Evolutionary conservation across 2,329 filamentous ascomycete genomes (phyloP), one percentile per base, ranked within the genome.

Genomic region (Verticillium klebahnii): DNA sequence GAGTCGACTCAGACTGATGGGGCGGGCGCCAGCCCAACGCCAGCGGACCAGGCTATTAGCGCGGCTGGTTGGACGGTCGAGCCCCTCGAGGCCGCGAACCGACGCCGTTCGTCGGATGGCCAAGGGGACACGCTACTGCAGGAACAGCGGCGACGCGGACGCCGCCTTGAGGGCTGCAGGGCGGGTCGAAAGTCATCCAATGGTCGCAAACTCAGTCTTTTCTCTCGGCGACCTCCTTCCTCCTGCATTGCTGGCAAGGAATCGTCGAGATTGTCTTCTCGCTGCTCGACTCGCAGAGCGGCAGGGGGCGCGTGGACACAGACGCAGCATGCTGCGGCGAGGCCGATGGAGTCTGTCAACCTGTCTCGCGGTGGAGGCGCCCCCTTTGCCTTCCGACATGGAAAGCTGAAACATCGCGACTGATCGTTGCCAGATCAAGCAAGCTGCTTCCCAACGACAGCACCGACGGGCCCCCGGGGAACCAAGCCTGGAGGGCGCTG

Each of bases 91-190:
- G 45, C 45, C 45, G 45, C 45, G 19, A 50, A 25, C 45, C 45
- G 45, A 25, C 45, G 12, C 45, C 45, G 45, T 50, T 25, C 19
- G 45, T 50, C 45, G 45, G 45, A 50, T 25, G 45, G 9, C 7
- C 5, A 50, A 23, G n/a, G 60, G 55, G 61, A 17, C 57, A 58
- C 62, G 57, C 62, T 62, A 65, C 60, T 65, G 60, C 62, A 65
- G 60, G 63, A 58, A 64, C 63, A 60, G 50, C 57, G 12, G 57
- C 45, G 45, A n/a, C 23, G 45, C 45, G 45, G 45, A 23, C n/a
- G 45, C 23, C 45, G 45, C 45, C 45, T 23, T 12, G 19, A 23
- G n/a, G 40, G 45, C 45, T 19, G 17, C 45, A 50, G n/a, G 8
- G 45, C 45, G 45, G 45, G 45, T 50, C 45, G n/a, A n/a, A 50